Conservation (phyloP, 345 rosid species). For the Salix exigua region DNA sequence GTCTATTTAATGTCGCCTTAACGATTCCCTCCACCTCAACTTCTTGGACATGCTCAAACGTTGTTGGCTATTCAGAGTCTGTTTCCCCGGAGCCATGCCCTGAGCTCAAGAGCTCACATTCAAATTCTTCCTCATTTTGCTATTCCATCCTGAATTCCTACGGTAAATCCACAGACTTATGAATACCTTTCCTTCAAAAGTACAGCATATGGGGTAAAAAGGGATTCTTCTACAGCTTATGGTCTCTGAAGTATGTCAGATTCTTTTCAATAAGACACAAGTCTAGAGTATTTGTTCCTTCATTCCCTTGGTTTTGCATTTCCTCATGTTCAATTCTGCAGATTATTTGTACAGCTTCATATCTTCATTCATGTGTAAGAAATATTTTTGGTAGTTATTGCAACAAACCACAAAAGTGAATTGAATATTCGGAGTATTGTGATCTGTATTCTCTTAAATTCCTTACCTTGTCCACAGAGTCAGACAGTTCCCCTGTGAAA, state of each 20-base stretch:
- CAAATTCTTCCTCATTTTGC: constrained; percentile 36
- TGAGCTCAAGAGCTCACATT: constrained; percentile 39
- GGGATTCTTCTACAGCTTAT: constrained; percentile 25
- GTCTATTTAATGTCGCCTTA: constrained; percentile 54
- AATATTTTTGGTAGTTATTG: constrained; percentile 47
- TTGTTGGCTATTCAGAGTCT: constrained; percentile 63
- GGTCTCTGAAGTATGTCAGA: constrained; percentile 24
- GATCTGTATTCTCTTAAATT: not conserved
- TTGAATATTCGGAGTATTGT: not conserved
- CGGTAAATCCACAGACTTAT: constrained; percentile 45
- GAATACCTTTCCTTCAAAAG: constrained; percentile 23
- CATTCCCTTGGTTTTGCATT: constrained; percentile 19
- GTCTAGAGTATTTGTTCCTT: constrained; percentile 35
- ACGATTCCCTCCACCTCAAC: constrained; percentile 29
- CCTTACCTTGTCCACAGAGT: not conserved
- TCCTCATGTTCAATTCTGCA: constrained; percentile 33
- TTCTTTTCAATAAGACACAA: constrained; percentile 54
- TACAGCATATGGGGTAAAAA: constrained; percentile 5
- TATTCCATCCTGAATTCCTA: constrained; percentile 15
- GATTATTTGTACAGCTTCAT: constrained; percentile 71
- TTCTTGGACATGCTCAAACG: constrained; percentile 69
- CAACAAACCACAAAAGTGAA: constrained; percentile 17
- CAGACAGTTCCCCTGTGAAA: not conserved
- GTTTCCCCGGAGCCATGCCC: constrained; percentile 68
- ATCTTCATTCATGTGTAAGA: constrained; percentile 81